Percentiles rank a stretch among this genome's conserved stretches.
Conservation (phyloP, 768 basidiomycete species). For the Mycena belliarum region DNA sequence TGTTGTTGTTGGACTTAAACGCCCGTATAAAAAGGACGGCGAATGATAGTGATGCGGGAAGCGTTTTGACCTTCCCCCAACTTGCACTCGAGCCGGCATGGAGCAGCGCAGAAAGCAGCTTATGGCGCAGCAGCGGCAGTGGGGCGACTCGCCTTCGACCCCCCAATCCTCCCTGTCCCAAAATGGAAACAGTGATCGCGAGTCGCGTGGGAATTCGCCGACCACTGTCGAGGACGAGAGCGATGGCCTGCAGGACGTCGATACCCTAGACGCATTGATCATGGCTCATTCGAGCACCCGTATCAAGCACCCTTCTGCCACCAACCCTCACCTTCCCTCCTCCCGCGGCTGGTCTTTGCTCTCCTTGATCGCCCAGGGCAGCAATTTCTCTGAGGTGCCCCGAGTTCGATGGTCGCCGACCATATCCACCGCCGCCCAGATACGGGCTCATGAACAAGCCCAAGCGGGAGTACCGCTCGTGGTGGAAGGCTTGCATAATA, state of each 20-base stretch:
- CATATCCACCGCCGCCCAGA: constrained; percentile 28
- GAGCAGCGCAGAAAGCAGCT: constrained; percentile 26
- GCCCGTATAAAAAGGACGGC: constrained; percentile 4
- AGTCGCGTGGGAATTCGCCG: background rate
- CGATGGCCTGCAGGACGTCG: background rate
- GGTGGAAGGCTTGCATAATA: constrained; percentile 60
- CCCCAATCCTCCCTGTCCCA: constrained; percentile 15
- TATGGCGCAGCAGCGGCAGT: constrained; percentile 18
- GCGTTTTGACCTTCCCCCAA: background rate
- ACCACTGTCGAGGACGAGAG: background rate
- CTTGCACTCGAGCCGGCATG: constrained; percentile 14
- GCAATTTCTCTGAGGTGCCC: constrained; percentile 44
- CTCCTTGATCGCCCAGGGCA: constrained; percentile 35
- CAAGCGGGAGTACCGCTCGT: constrained; percentile 58
- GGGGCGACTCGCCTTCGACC: constrained; percentile 23
- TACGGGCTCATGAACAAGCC: constrained; percentile 46
- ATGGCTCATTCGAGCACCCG: background rate
- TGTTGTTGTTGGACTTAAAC: background rate
- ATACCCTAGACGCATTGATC: constrained; percentile 7
- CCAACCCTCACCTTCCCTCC: constrained; percentile 27
- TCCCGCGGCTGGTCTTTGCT: constrained; percentile 55
- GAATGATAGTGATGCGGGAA: background rate
- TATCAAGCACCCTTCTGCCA: background rate
- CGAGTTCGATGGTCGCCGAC: constrained; percentile 38
- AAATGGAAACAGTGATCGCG: background rate